A percentile compares a stretch with the other conserved stretches of the same genome.
These are phyloP conservation scores for Osmanthus fragrans DNA, from an alignment of 257 asterid species.

Conservation along the genomic window DNA sequence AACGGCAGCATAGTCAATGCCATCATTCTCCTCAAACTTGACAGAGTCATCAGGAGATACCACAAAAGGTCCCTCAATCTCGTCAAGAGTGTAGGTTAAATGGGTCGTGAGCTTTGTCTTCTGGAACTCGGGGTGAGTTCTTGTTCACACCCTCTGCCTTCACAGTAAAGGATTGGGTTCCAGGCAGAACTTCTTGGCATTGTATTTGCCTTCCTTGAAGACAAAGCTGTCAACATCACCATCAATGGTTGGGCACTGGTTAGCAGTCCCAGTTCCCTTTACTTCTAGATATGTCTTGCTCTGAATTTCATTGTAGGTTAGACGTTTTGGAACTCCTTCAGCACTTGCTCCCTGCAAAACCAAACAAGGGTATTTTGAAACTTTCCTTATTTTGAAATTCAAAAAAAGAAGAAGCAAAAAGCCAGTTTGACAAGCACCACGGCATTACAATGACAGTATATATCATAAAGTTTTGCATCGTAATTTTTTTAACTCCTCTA, in stretches of 20 bases:
- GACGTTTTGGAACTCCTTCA: slow-evolving; percentile 75
- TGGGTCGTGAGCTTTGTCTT: slow-evolving; percentile 97
- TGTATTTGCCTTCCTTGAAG: slow-evolving; percentile 81
- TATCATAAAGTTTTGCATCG: too few species aligned
- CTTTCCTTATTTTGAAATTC: too few species aligned
- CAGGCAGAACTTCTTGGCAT: slow-evolving; percentile 81
- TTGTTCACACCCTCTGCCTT: slow-evolving; percentile 86
- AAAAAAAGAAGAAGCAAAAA: too few species aligned
- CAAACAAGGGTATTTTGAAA: too few species aligned
- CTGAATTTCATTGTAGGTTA: slow-evolving; percentile 89
- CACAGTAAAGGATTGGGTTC: slow-evolving; percentile 97
- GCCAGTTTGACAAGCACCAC: too few species aligned
- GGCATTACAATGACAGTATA: too few species aligned
- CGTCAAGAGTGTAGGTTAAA: slow-evolving; percentile 93
- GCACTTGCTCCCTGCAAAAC: slow-evolving; percentile 77
- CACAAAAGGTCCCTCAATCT: slow-evolving; percentile 92
- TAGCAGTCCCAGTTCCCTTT: slow-evolving; percentile 93
- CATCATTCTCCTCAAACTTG: slow-evolving; percentile 93
- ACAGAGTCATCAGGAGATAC: slow-evolving; percentile 72
- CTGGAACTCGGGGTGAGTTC: slow-evolving; percentile 83
- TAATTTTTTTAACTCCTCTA: too few species aligned
- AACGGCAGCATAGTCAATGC: slow-evolving; percentile 97
- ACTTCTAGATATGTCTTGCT: slow-evolving; percentile 93
- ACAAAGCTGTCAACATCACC: slow-evolving; percentile 72
- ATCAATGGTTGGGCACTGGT: slow-evolving; percentile 94